Conservation (phyloP, 2,329 filamentous ascomycete species). For the Cucurbitaria berberidis region DNA sequence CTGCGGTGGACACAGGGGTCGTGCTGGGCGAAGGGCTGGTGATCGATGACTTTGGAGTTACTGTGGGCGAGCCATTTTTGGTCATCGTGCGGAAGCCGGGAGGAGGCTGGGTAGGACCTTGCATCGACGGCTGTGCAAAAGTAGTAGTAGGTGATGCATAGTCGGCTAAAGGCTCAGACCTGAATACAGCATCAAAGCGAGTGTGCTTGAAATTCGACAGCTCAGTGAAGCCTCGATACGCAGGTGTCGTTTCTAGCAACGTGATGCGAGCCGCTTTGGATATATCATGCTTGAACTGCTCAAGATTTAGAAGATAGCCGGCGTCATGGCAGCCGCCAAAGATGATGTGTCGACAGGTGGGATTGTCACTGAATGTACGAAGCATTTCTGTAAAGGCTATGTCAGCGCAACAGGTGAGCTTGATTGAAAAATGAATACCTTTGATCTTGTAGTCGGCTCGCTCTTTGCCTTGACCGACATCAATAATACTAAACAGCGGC, state of each 20-base stretch:
- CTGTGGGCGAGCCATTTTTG: slow-evolving; percentile 17
- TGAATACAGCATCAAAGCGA: slow-evolving; percentile 52
- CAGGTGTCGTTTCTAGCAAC: slow-evolving; percentile 53
- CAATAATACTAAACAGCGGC: slow-evolving; percentile 55
- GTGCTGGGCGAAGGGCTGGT: slow-evolving; percentile 27
- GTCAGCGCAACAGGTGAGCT: slow-evolving; percentile 10
- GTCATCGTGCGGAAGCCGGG: slow-evolving; percentile 16
- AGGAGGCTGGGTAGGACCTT: slow-evolving; percentile 9
- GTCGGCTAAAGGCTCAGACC: slow-evolving; percentile 49
- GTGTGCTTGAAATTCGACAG: slow-evolving; percentile 49
- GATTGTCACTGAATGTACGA: slow-evolving; percentile 53
- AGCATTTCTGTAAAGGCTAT: slow-evolving; percentile 47
- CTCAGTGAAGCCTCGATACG: slow-evolving; percentile 49
- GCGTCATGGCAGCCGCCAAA: slow-evolving; percentile 57
- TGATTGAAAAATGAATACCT: slow-evolving; percentile 30
- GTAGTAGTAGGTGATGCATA: slow-evolving; percentile 14
- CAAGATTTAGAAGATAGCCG: slow-evolving; percentile 54
- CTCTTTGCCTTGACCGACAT: slow-evolving; percentile 56
- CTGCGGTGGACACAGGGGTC: slow-evolving; percentile 20
- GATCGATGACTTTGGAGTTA: slow-evolving; percentile 16
- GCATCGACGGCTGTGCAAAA: slow-evolving; percentile 1
- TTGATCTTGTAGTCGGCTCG: slow-evolving; percentile 56
- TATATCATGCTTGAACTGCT: slow-evolving; percentile 53
- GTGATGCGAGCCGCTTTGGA: slow-evolving; percentile 50
- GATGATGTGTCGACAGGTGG: slow-evolving; percentile 56